These are phyloP conservation scores for Polyporus arcularius DNA, from an alignment of 768 basidiomycete species.

Conservation along the genomic window DNA sequence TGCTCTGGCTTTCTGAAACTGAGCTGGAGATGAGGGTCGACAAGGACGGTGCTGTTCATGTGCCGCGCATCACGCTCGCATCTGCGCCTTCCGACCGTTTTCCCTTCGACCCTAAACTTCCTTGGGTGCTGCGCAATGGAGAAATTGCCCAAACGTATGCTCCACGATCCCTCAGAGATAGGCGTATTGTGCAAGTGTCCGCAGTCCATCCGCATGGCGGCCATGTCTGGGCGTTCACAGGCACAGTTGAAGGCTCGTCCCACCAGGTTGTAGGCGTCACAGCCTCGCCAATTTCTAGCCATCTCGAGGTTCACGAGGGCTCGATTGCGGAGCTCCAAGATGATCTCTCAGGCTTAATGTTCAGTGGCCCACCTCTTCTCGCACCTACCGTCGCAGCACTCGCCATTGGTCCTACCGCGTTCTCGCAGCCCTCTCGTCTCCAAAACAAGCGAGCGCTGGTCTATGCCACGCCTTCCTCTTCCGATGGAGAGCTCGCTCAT, in stretches of 20 bases:
- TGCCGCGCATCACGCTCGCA: conserved; percentile 10
- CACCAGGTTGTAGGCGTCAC: background rate
- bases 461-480: background rate
- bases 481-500: background rate
- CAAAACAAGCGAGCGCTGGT: background rate
- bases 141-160: background rate
- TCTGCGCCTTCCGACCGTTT: background rate
- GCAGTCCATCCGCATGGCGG: background rate
- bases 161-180: background rate
- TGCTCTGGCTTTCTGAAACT: background rate
- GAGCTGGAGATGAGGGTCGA: conserved; percentile 18
- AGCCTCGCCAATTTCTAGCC: conserved; percentile 2
- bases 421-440: background rate
- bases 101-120: conserved; percentile 4
- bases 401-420: background rate
- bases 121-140: conserved; percentile 14
- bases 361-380: background rate
- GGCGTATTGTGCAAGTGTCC: conserved; percentile 1
- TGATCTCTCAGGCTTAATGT: no score
- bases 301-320: conserved; percentile 5
- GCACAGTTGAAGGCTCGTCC: background rate
- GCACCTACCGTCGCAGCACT: background rate
- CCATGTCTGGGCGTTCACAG: conserved; percentile 1
- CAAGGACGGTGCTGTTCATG: conserved; percentile 7
- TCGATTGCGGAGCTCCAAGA: background rate